Evolutionary conservation across 192 early-diverging fungal genomes (phyloP).

Genomic region (Geranomyces michiganensis): DNA sequence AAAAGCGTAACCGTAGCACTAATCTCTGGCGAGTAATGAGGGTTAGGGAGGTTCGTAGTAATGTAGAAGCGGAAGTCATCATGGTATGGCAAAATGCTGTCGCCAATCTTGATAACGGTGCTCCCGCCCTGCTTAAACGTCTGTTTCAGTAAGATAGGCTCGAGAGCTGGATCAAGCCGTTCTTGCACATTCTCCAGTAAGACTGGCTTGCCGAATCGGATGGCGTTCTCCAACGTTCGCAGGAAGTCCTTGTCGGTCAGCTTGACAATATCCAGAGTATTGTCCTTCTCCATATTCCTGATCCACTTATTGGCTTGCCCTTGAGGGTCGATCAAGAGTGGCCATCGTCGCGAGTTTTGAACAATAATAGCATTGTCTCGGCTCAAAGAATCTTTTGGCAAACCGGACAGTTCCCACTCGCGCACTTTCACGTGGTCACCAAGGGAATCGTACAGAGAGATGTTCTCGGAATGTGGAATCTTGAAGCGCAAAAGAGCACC

Average conservation of each 20-base stretch:
- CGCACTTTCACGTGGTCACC: constrained; percentile 65
- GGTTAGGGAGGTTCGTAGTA: constrained; percentile 65
- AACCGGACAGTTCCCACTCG: constrained; percentile 59
- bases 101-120: constrained; percentile 62
- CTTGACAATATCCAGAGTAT: constrained; percentile 61
- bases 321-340: constrained; percentile 65
- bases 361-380: constrained; percentile 67
- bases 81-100: constrained; percentile 66
- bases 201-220: constrained; percentile 65
- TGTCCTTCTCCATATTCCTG: constrained; percentile 67
- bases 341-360: constrained; percentile 65
- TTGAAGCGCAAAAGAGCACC: constrained; percentile 50
- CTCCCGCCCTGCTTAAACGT: constrained; percentile 66
- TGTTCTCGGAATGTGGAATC: constrained; percentile 65
- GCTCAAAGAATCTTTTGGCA: constrained; percentile 61
- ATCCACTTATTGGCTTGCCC: constrained; percentile 72
- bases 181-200: constrained; percentile 62
- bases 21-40: constrained; percentile 62
- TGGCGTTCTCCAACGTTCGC: constrained; percentile 63
- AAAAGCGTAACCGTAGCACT: constrained; percentile 61
- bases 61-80: constrained; percentile 67
- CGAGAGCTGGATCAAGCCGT: constrained; percentile 61
- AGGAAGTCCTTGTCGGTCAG: constrained; percentile 63
- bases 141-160: constrained; percentile 59
- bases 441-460: constrained; percentile 53